Evolutionary conservation across 768 basidiomycete genomes (phyloP), one percentile per base, ranked within the genome.

Genomic region (Phylloporus sp.): DNA sequence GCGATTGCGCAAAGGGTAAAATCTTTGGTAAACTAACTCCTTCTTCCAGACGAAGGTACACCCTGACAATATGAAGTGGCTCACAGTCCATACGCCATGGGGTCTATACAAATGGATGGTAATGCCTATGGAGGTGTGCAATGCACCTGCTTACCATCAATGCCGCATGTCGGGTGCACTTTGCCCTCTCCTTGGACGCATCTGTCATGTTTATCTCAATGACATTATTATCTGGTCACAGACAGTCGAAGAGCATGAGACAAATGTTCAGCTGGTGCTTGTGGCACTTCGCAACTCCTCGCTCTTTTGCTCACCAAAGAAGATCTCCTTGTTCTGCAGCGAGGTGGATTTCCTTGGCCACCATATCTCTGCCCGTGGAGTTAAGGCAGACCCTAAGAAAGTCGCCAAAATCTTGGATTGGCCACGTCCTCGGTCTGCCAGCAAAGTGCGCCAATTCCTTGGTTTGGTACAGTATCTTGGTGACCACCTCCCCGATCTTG

Each of bases 41-140:
- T 77, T 75, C 40, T 75, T 73, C 44, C 75, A 76, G 49, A 74
- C 66, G 0, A 45, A 60, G 0, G 53, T 72, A 0, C 60, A 70
- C 16, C 61, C 56, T 7, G 66, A 70, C 3, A 54, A 71, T 20
- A 55, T 73, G 0, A 35, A 54, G 0, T 62, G 65, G 20, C 76
- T 73, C 0, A 74, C 73, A 0, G 71, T 77, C 0, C 55, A 55
- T 0, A 78, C 73, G 0, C 74, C 69, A 0, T 70, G 70, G 22
- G 73, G 77, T 0, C 50, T 64, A 0, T 78, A 69, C 49, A 73
- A 80, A 43, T 79, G 70, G 45, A 45, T 6, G 2, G 45, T 45
- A 3, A 45, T 45, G 45, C 45, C n/a, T 3, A 45, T 45, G 45
- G 45, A 23, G 1, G 22, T 46, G 0, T 15, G 31, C 2, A 45